Evolutionary conservation across 495 filamentous ascomycete genomes (phyloP).

Genomic region (Jackrogersella multiformis): DNA sequence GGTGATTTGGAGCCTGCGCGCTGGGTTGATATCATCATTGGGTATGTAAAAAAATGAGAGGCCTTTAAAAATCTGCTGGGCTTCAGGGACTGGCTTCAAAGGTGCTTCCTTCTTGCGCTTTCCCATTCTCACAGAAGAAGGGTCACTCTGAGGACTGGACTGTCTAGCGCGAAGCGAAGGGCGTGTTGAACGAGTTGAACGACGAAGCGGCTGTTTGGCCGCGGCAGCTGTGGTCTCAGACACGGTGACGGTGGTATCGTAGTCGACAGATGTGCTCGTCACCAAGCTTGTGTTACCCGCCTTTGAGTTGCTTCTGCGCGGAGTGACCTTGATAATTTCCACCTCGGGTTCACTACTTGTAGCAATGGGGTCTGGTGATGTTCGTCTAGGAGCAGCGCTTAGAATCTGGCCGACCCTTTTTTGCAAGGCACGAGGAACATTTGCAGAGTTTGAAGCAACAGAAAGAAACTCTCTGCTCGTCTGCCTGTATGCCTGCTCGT

Average conservation of each 20-base stretch:
- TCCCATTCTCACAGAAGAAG: slow-evolving; percentile 38
- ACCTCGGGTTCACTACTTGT: slow-evolving; percentile 21
- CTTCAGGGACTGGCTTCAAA: slow-evolving; percentile 61
- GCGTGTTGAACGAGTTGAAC: slow-evolving; percentile 37
- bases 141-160: slow-evolving; percentile 26
- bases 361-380: slow-evolving; percentile 22
- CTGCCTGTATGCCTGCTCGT: slow-evolving; percentile 38
- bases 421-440: neutral
- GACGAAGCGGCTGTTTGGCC: slow-evolving; percentile 22
- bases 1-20: slow-evolving; percentile 73
- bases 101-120: slow-evolving; percentile 62
- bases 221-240: slow-evolving; percentile 22
- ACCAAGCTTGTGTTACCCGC: neutral
- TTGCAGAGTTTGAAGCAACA: slow-evolving; percentile 1
- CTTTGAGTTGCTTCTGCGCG: slow-evolving; percentile 12
- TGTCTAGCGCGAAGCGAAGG: slow-evolving; percentile 6
- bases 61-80: slow-evolving; percentile 70
- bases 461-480: slow-evolving; percentile 30
- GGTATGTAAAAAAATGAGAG: slow-evolving; percentile 82
- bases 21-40: slow-evolving; percentile 73
- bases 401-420: neutral
- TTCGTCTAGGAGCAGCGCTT: slow-evolving; percentile 1
- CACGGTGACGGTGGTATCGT: slow-evolving; percentile 6
- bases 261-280: neutral
- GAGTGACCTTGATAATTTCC: slow-evolving; percentile 36